Base-by-base conservation (phyloP, 768 basidiomycete species). In the Cystofilobasidium ferigula region DNA sequence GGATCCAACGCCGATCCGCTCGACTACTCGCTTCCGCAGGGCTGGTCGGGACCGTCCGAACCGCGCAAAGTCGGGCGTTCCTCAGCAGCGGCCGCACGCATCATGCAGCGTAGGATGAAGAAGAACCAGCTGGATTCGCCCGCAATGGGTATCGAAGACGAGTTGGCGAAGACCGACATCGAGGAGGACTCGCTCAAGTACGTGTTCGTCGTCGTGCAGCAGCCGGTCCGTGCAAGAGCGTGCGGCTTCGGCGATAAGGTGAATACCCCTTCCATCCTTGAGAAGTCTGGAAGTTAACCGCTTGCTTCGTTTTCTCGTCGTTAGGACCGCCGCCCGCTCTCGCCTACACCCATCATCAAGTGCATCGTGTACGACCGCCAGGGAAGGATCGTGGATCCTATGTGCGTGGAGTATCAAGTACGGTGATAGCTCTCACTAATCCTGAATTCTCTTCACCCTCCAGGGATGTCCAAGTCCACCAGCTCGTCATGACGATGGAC, bases 401-500 rank as follows among this genome's bases (percentile, higher is more conserved):
- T 38, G 62, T 56, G 13, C 51, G 62, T 53, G 18, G 5, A 28
- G 9, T 9, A 5, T 35, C 30, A 40, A 16, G 38, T 16, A 9
- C 38, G 9, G 38, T 40, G 38, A 40, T 40, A 40, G 38, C 38
- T 8, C 35, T 53, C 32, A 40, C 6, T 32, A 9, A 59, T 72
- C 62, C 63, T 69, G 63, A 63, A 63, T 16, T 72, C 57, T 42
- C 34, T 56, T n/a, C 14, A 18, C 38, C 38, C 20, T 53, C 1
- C 63, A 94, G 92, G 69, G 86, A 89, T 56, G 80, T 94, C 58
- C 87, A 93, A 75, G 84, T 81, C 69, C 87, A 88, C 1, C 93
- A 91, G 77, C 89, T 97, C 74, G 76, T 95, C 48, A 86, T 90
- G 32, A 88, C 88, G 22, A 89, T 89, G n/a, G 92, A 95, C 77